Conservation (phyloP, 768 basidiomycete species). For the Suillus lakei region DNA sequence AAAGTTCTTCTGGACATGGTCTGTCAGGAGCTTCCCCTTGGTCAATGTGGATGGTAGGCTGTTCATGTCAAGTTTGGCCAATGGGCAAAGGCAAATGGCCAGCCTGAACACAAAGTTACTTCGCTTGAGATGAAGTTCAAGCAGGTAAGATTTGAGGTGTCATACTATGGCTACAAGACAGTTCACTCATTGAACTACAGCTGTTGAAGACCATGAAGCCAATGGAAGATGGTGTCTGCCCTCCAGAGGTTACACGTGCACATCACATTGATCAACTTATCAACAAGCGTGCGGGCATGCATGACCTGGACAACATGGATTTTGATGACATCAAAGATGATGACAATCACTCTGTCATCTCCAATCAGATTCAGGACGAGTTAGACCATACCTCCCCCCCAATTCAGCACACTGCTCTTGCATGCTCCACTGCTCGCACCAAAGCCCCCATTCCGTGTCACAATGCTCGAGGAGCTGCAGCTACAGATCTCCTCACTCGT, state of each 20-base stretch:
- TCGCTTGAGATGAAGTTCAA: conserved; percentile 30
- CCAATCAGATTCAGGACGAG: conserved; percentile 1
- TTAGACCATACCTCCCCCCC: neutral
- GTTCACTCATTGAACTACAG: too few species aligned
- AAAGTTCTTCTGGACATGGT: too few species aligned
- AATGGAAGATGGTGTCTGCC: too few species aligned
- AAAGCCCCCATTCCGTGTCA: conserved; percentile 12
- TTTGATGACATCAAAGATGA: neutral
- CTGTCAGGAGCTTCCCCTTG: too few species aligned
- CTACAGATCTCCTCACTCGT: conserved; percentile 25
- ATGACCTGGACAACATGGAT: too few species aligned
- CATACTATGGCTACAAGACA: too few species aligned
- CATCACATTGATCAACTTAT: too few species aligned
- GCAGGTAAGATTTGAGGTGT: too few species aligned
- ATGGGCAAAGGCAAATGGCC: neutral
- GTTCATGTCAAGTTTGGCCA: neutral
- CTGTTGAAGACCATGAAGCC: too few species aligned
- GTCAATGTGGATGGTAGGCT: conserved; percentile 6
- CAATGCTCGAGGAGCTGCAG: conserved; percentile 12
- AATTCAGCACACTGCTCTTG: conserved; percentile 12
- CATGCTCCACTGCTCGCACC: neutral
- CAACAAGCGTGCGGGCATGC: too few species aligned
- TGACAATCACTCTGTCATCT: neutral
- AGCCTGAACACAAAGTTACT: neutral
- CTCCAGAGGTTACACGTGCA: too few species aligned